phyloP scores from a whole-genome alignment of 768 basidiomycete genomes.

The Gymnopilus junonius region DNA sequence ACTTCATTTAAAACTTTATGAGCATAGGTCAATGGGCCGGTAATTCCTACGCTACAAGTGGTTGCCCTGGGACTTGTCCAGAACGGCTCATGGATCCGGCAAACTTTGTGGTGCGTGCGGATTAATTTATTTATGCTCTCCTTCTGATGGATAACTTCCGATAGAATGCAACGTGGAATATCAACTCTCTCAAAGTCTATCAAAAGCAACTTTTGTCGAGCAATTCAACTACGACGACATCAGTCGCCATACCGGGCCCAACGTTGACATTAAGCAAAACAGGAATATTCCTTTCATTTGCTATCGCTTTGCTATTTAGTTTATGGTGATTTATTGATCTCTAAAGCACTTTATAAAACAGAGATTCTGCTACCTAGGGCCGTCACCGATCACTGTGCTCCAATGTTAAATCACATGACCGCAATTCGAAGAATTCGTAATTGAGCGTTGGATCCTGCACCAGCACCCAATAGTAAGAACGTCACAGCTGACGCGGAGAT shows the following conservation, averaged over 20 bases:
- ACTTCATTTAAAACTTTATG: background rate
- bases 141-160: background rate
- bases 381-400: background rate
- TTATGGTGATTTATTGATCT: background rate
- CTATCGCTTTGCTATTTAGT: background rate
- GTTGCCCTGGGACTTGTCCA: conserved; percentile 76
- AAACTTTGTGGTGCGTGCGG: conserved; percentile 69
- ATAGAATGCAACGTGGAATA: conserved; percentile 83
- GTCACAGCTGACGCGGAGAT: conserved; percentile 23
- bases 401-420: conserved; percentile 8
- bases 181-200: conserved; percentile 82
- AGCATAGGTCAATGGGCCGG: conserved; percentile 80
- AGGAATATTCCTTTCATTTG: background rate
- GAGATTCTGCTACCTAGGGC: no score
- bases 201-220: conserved; percentile 44
- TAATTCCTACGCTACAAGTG: conserved; percentile 70
- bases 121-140: background rate
- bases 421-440: background rate
- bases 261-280: background rate
- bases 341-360: background rate
- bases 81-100: conserved; percentile 62
- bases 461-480: conserved; percentile 10
- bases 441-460: background rate
- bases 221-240: conserved; percentile 7
- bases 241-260: background rate